phyloP scores from a whole-genome alignment of 176 grass and related monocot species.

The Oryza australiensis region DNA sequence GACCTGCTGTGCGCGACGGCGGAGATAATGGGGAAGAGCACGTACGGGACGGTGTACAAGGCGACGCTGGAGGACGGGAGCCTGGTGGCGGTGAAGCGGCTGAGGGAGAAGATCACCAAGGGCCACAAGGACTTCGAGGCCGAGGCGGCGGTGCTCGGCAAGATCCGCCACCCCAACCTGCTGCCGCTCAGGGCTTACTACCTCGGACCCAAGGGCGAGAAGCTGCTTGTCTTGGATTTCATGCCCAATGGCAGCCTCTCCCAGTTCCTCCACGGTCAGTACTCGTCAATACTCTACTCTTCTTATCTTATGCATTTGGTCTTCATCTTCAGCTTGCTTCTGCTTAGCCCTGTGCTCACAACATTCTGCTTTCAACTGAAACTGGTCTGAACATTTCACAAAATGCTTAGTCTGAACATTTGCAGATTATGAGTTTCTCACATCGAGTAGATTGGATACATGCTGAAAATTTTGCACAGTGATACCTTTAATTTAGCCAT shows the following conservation, averaged over 20 bases:
- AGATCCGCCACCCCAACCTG: slow-evolving; percentile 34
- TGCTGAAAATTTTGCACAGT: too few relatives aligned
- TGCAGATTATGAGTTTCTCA: not conserved
- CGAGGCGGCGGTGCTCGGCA: slow-evolving; percentile 28
- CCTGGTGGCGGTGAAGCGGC: slow-evolving; percentile 31
- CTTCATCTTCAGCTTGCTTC: too few relatives aligned
- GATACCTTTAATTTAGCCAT: too few relatives aligned
- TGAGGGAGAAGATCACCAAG: slow-evolving; percentile 39
- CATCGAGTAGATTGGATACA: too few relatives aligned
- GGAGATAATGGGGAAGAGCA: slow-evolving; percentile 37
- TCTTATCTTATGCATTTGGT: not conserved
- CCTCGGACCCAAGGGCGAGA: slow-evolving; percentile 25
- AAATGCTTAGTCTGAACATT: not conserved
- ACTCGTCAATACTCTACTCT: not conserved
- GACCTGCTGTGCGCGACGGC: slow-evolving; percentile 32
- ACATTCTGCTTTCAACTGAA: too few relatives aligned
- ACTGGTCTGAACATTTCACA: not conserved
- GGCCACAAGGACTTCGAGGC: slow-evolving; percentile 32
- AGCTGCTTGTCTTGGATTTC: slow-evolving; percentile 28
- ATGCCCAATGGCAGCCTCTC: slow-evolving; percentile 39
- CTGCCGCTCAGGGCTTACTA: slow-evolving; percentile 25
- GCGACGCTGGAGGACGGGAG: slow-evolving; percentile 39
- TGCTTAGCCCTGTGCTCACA: too few relatives aligned
- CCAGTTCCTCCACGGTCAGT: slow-evolving; percentile 17
- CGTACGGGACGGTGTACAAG: slow-evolving; percentile 32